A percentile compares a stretch with the other conserved stretches of the same genome.
These are phyloP conservation scores for Gastrolobium villosum DNA, from an alignment of 306 rosid genomes.

Conservation along the genomic window DNA sequence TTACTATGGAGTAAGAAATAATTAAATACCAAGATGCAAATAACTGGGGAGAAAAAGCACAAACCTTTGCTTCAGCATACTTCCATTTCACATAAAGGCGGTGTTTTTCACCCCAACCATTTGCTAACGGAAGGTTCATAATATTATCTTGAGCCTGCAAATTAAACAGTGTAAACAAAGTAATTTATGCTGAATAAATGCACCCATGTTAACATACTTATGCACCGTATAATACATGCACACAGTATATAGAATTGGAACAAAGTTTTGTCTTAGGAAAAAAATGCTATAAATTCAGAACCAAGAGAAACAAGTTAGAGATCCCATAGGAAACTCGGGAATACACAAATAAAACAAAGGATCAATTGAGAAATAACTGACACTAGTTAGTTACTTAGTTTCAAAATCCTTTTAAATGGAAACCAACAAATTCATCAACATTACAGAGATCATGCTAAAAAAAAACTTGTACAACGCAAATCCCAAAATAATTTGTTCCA, in stretches of 20 bases:
- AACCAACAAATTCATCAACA: slow-evolving; percentile 9
- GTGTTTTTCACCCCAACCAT: slow-evolving; percentile 99
- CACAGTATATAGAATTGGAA: slow-evolving; percentile 4
- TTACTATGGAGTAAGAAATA: slow-evolving; percentile 16
- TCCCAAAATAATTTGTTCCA: neutral
- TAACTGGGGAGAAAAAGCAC: slow-evolving; percentile 17
- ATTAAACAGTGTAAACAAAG: slow-evolving; percentile 35
- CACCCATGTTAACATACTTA: slow-evolving; percentile 15
- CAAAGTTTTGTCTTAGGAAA: neutral
- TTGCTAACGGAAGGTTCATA: slow-evolving; percentile 84
- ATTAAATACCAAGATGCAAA: slow-evolving; percentile 16
- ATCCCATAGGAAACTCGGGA: slow-evolving; percentile 16
- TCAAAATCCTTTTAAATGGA: neutral
- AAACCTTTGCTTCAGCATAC: slow-evolving; percentile 90
- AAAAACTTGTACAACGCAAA: neutral
- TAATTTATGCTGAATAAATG: slow-evolving; percentile 7
- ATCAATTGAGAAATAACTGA: neutral
- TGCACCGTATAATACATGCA: neutral
- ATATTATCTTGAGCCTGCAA: slow-evolving; percentile 97
- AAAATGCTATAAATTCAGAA: slow-evolving; percentile 8
- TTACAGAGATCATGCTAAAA: slow-evolving; percentile 9
- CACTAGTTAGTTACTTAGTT: slow-evolving; percentile 25
- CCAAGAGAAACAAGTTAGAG: slow-evolving; percentile 18
- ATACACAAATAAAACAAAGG: slow-evolving; percentile 6
- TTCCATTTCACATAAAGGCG: slow-evolving; percentile 85